These are phyloP conservation scores for Mycena chlorophos DNA, from an alignment of 768 basidiomycete genomes.

Conservation along the genomic window DNA sequence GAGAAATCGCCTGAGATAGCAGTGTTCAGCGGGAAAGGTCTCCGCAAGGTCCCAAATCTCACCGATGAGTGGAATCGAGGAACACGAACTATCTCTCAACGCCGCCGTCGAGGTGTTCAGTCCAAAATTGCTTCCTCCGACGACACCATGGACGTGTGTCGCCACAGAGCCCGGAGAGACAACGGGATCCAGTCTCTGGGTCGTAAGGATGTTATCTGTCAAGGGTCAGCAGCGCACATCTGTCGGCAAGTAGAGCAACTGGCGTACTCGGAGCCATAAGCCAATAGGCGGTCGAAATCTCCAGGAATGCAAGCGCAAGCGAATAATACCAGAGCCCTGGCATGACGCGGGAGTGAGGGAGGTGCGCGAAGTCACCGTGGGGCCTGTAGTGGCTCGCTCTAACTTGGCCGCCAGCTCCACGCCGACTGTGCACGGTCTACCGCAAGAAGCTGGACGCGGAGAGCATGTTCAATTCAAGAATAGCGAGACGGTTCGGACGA, in stretches of 20 bases:
- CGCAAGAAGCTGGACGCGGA: too few species aligned
- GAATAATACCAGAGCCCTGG: background rate
- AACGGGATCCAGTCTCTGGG: background rate
- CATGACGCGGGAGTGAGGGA: too few species aligned
- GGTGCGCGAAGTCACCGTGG: too few species aligned
- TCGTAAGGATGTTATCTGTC: background rate
- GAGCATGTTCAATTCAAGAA: too few species aligned
- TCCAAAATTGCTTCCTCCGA: slow-evolving; percentile 16
- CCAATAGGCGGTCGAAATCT: slow-evolving; percentile 16
- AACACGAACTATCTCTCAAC: slow-evolving; percentile 11
- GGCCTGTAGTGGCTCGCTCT: too few species aligned
- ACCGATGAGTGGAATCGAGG: slow-evolving; percentile 20
- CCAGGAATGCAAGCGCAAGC: background rate
- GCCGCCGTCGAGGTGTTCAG: slow-evolving; percentile 15
- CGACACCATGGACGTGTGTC: background rate
- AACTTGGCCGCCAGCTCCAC: too few species aligned
- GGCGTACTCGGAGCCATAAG: slow-evolving; percentile 18
- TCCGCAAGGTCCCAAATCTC: too few species aligned
- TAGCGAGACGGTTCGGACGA: too few species aligned
- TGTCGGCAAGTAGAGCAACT: background rate
- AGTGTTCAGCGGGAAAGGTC: too few species aligned
- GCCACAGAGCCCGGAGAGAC: background rate
- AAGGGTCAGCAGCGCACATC: background rate
- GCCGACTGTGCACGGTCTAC: too few species aligned
- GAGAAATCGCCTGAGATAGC: too few species aligned